These are phyloP conservation scores for Podospora tetraspora DNA, from an alignment of 495 filamentous ascomycete genomes.

Conservation along the genomic window DNA sequence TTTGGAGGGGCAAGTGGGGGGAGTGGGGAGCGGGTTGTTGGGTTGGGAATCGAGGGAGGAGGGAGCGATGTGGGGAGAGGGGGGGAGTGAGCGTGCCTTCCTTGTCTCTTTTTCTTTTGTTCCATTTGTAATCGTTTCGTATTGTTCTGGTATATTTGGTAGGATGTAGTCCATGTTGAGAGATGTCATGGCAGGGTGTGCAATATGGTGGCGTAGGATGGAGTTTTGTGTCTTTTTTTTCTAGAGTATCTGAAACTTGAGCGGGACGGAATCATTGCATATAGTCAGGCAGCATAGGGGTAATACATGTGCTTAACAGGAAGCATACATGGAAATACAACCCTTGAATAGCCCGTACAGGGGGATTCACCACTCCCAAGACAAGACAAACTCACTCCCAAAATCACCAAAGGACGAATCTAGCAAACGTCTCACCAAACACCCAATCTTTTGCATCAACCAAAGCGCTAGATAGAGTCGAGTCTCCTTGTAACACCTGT, in stretches of 20 bases:
- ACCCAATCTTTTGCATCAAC: background rate
- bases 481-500: background rate
- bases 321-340: too few species aligned
- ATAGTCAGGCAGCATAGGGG: background rate
- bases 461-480: background rate
- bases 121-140: background rate
- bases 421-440: background rate
- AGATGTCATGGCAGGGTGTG: background rate
- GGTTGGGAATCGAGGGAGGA: background rate
- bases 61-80: slow-evolving; percentile 1
- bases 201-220: background rate
- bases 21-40: background rate
- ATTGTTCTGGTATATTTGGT: background rate
- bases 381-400: background rate
- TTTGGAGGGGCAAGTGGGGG: slow-evolving; percentile 20
- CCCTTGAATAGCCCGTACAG: too few species aligned
- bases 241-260: background rate
- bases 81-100: background rate
- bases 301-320: background rate
- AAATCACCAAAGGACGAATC: background rate
- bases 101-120: background rate
- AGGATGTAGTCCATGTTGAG: background rate
- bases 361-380: background rate
- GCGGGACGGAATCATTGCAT: background rate
- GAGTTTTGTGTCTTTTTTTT: background rate